phyloP scores from a whole-genome alignment of 2,329 filamentous ascomycete genomes.

The Monosporascus sp. region DNA sequence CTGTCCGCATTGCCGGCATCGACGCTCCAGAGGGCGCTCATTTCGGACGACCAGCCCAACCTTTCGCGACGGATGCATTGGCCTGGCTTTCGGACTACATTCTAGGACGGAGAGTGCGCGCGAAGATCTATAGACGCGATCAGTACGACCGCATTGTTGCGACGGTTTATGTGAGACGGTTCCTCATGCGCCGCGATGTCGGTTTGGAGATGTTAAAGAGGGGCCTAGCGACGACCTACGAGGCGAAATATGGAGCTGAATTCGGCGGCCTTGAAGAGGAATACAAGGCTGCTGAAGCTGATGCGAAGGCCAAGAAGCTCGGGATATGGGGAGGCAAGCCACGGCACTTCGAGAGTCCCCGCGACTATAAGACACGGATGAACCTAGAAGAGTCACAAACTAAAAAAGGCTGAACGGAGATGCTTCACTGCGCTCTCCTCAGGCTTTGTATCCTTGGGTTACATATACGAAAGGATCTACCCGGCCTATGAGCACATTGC shows the following conservation, averaged over 20 bases:
- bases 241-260: conserved; percentile 83
- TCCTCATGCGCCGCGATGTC: conserved; percentile 70
- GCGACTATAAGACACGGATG: conserved; percentile 72
- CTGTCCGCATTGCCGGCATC: conserved; percentile 82
- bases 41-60: conserved; percentile 85
- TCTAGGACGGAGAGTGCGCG: conserved; percentile 67
- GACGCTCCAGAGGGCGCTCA: conserved; percentile 92
- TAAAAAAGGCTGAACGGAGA: conserved; percentile 12
- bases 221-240: conserved; percentile 86
- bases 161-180: conserved; percentile 69
- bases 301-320: conserved; percentile 57
- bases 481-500: too few species aligned
- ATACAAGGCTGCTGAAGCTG: conserved; percentile 62
- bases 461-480: not conserved
- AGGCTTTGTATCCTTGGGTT: not conserved
- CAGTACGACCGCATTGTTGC: conserved; percentile 91
- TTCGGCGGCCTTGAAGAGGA: conserved; percentile 67
- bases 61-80: conserved; percentile 74
- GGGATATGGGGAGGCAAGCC: conserved; percentile 72
- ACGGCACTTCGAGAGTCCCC: conserved; percentile 70
- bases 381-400: conserved; percentile 18
- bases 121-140: conserved; percentile 77
- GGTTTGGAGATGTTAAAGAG: conserved; percentile 82
- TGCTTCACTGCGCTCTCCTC: not conserved
- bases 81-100: conserved; percentile 74